Conservation (phyloP, 192 early-diverging fungal species). For the Backusella liffmaniae region DNA sequence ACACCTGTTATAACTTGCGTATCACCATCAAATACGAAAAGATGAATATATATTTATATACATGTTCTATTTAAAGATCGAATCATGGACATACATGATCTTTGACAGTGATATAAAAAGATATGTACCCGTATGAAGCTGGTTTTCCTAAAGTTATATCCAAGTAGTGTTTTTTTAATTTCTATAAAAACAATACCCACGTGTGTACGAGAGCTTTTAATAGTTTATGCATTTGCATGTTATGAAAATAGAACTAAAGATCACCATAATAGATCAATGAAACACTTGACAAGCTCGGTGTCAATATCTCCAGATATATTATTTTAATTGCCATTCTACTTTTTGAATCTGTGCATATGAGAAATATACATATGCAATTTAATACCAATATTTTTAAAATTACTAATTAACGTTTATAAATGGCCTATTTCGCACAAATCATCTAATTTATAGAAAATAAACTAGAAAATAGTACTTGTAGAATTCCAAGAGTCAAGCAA, state of each 20-base stretch:
- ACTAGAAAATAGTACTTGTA: neutral
- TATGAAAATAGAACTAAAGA: neutral
- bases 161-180: neutral
- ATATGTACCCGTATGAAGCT: neutral
- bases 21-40: neutral
- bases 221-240: neutral
- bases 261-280: neutral
- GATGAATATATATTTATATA: neutral
- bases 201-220: neutral
- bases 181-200: neutral
- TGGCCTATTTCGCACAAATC: neutral
- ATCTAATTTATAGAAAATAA: neutral
- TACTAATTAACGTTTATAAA: neutral
- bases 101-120: constrained; percentile 3
- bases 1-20: neutral
- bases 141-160: neutral
- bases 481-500: neutral
- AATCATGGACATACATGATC: neutral
- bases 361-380: neutral
- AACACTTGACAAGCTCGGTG: neutral
- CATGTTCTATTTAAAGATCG: neutral
- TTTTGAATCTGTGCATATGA: neutral
- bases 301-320: too few species aligned
- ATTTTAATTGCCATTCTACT: neutral
- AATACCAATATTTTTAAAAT: neutral